A percentile compares a stretch with the other conserved stretches of the same genome.
These are phyloP conservation scores for Roridomyces roridus DNA, from an alignment of 768 basidiomycete genomes.

Conservation along the genomic window DNA sequence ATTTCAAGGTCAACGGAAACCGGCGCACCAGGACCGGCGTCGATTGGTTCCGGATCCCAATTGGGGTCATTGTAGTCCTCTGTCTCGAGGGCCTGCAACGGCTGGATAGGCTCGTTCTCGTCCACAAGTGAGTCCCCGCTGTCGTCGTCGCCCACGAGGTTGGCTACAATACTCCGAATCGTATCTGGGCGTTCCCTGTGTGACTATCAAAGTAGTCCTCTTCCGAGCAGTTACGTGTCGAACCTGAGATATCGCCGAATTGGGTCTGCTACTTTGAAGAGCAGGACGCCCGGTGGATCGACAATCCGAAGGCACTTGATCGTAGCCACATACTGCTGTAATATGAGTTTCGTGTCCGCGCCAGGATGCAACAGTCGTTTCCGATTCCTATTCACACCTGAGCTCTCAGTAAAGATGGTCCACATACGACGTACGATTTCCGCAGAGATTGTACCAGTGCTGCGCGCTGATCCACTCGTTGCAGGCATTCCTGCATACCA, in stretches of 20 bases:
- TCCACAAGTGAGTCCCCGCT: constrained; percentile 83
- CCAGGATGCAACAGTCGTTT: constrained; percentile 94
- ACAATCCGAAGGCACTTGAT: constrained; percentile 90
- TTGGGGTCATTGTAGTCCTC: constrained; percentile 92
- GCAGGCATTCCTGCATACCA: constrained; percentile 29
- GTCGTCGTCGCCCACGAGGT: constrained; percentile 86
- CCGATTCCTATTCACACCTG: constrained; percentile 63
- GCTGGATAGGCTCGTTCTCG: constrained; percentile 81
- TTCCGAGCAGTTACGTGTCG: constrained; percentile 11
- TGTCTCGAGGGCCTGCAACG: constrained; percentile 72
- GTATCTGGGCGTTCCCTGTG: constrained; percentile 89
- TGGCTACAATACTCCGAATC: constrained; percentile 91
- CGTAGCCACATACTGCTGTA: constrained; percentile 89
- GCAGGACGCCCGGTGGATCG: constrained; percentile 90
- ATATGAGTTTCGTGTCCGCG: constrained; percentile 90
- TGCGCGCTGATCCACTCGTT: constrained; percentile 80
- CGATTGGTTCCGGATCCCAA: constrained; percentile 96
- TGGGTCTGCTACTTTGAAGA: constrained; percentile 94
- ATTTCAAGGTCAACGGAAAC: not conserved
- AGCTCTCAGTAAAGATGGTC: not conserved
- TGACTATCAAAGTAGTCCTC: not conserved
- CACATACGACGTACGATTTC: constrained; percentile 64
- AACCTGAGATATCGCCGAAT: constrained; percentile 89
- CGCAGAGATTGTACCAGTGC: constrained; percentile 80
- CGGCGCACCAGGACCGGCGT: constrained; percentile 87